phyloP scores from a whole-genome alignment of 2,329 filamentous ascomycete species.

The Paecilomyces dactylethromorphus region DNA sequence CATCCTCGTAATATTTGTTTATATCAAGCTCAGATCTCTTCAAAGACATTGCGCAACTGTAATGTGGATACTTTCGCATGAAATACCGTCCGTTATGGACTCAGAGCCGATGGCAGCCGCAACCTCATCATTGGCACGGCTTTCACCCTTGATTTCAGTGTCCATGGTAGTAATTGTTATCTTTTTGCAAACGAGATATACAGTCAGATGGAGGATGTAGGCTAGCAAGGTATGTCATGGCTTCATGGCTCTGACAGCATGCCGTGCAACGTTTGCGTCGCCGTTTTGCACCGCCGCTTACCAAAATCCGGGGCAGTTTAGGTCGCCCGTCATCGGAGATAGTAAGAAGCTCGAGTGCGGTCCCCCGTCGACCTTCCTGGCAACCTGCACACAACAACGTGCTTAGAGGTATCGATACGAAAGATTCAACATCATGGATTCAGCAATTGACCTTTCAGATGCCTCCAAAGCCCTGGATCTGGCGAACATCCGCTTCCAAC shows the following conservation, averaged over 20 bases:
- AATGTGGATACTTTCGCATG: neutral
- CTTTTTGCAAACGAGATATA: neutral
- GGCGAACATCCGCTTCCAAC: constrained; percentile 82
- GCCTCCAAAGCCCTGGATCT: constrained; percentile 80
- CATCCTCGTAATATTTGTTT: neutral
- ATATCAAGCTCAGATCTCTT: neutral
- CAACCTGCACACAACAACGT: constrained; percentile 1
- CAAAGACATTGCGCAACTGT: neutral
- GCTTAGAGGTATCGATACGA: neutral
- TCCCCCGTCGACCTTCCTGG: constrained; percentile 4
- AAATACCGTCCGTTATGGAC: neutral
- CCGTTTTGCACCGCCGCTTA: neutral
- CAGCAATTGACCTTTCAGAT: constrained; percentile 81
- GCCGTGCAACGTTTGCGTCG: neutral
- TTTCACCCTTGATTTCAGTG: too few relatives aligned
- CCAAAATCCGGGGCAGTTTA: neutral
- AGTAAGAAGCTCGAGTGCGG: neutral
- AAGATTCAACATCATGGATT: constrained; percentile 61
- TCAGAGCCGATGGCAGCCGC: neutral
- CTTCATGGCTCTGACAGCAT: neutral
- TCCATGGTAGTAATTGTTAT: neutral
- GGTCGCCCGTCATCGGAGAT: neutral
- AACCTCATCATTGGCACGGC: too few relatives aligned
- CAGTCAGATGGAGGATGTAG: neutral
- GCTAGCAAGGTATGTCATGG: neutral